A percentile compares a stretch with the other conserved stretches of the same genome.
phyloP scores from a whole-genome alignment of 176 grass and related monocot genomes.

The Dactylis glomerata region DNA sequence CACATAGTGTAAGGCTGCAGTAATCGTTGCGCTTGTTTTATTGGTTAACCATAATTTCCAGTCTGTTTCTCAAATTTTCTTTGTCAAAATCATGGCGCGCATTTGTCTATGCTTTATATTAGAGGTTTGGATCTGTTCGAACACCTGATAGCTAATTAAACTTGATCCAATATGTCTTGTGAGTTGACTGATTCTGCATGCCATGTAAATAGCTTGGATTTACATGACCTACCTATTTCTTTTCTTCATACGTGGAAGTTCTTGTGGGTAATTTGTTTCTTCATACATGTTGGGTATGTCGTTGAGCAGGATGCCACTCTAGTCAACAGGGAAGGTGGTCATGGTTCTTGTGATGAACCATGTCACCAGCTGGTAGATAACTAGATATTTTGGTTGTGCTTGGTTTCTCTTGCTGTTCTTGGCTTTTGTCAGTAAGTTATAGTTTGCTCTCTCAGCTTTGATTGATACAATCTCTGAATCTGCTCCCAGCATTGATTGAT shows the following conservation, averaged over 20 bases:
- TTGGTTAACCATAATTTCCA: not conserved
- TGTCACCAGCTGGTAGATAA: not conserved
- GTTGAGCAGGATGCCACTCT: not conserved
- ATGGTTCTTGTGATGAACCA: not conserved
- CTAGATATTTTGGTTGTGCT: not conserved
- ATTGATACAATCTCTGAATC: not conserved
- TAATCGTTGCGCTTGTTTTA: not conserved
- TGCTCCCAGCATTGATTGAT: not conserved
- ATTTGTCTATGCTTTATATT: not conserved
- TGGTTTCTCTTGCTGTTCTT: not conserved
- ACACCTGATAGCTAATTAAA: not conserved
- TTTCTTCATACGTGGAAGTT: not conserved
- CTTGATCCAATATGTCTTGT: not conserved
- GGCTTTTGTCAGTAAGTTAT: not conserved
- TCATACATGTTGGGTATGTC: not conserved
- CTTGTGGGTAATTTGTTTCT: not conserved
- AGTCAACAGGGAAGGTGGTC: not conserved
- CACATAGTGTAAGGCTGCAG: not conserved
- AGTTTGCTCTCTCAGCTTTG: not conserved
- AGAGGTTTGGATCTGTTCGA: not conserved
- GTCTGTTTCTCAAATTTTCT: not conserved
- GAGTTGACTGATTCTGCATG: not conserved
- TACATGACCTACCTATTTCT: not conserved
- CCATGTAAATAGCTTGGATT: not conserved
- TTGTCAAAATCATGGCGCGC: not conserved